A percentile compares a stretch with the other conserved stretches of the same genome.
These are phyloP conservation scores for Claviceps quebecensis DNA, from an alignment of 2,329 filamentous ascomycete species.

Conservation along the genomic window DNA sequence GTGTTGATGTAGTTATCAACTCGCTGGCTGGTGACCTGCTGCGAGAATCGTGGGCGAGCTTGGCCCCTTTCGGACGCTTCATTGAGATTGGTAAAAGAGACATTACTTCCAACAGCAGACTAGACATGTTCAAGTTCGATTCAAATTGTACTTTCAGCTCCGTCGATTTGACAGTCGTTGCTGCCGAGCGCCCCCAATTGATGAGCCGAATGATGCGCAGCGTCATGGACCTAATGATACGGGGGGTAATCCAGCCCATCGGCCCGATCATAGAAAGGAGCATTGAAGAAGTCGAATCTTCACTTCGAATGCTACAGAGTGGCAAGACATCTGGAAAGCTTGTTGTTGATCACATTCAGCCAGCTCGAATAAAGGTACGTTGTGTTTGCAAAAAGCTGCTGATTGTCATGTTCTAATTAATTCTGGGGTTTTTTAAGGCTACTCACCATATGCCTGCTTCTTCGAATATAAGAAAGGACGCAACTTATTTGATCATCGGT, in stretches of 20 bases:
- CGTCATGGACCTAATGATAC: conserved; percentile 21
- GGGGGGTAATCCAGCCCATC: conserved; percentile 21
- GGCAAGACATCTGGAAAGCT: conserved; percentile 27
- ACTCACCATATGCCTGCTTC: conserved; percentile 9
- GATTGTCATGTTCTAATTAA: background rate
- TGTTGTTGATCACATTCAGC: conserved; percentile 26
- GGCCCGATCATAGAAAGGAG: conserved; percentile 21
- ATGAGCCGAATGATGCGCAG: conserved; percentile 19
- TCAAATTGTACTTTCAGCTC: conserved; percentile 32
- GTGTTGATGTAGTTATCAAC: conserved; percentile 57
- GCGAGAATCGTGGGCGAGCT: conserved; percentile 27
- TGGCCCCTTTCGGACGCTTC: conserved; percentile 29
- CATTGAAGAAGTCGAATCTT: conserved; percentile 24
- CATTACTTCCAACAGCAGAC: conserved; percentile 22
- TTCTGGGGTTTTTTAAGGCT: conserved; percentile 3
- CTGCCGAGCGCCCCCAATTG: conserved; percentile 22
- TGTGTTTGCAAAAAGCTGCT: background rate
- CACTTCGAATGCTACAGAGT: conserved; percentile 23
- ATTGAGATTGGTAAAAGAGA: conserved; percentile 29
- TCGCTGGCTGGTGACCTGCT: conserved; percentile 16
- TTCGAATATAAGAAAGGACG: conserved; percentile 21
- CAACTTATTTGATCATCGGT: conserved; percentile 36
- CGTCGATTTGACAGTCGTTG: conserved; percentile 30
- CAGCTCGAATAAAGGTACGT: conserved; percentile 26
- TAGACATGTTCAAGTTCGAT: conserved; percentile 35